A percentile compares a stretch with the other conserved stretches of the same genome.
Conservation (phyloP, 2,329 filamentous ascomycete species). For the Colletotrichum sp. region DNA sequence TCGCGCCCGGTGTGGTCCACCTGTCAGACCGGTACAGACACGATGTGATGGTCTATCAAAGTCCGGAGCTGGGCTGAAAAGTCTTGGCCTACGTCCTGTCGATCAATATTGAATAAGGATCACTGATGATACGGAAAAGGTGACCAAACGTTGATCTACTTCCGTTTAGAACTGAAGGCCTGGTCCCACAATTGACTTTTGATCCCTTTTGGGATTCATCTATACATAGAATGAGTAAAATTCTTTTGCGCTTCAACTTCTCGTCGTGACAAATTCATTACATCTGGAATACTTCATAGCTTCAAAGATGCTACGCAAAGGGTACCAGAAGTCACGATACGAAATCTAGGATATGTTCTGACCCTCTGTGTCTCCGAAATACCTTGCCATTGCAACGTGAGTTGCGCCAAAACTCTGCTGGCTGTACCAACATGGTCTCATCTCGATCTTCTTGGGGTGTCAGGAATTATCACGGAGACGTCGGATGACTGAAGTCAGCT, state of each 20-base stretch:
- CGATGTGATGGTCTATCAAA: background rate
- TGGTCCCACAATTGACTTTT: background rate
- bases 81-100: background rate
- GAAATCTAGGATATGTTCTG: background rate
- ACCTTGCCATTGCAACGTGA: fast-evolving
- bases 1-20: background rate
- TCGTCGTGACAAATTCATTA: background rate
- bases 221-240: background rate
- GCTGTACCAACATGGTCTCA: background rate
- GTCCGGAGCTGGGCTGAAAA: background rate
- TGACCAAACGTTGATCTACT: background rate
- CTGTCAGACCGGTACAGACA: background rate
- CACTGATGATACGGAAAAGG: background rate
- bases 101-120: background rate
- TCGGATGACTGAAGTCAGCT: background rate
- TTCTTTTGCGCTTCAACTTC: background rate
- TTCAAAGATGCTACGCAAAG: background rate
- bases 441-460: background rate
- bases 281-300: fast-evolving
- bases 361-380: fast-evolving
- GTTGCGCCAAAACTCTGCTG: background rate
- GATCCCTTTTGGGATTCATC: background rate
- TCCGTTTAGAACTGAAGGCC: background rate
- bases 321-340: background rate
- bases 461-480: background rate